Percentiles rank a stretch among this genome's conserved stretches.
phyloP scores from a whole-genome alignment of 306 rosid genomes.

The Cucumis hystrix region DNA sequence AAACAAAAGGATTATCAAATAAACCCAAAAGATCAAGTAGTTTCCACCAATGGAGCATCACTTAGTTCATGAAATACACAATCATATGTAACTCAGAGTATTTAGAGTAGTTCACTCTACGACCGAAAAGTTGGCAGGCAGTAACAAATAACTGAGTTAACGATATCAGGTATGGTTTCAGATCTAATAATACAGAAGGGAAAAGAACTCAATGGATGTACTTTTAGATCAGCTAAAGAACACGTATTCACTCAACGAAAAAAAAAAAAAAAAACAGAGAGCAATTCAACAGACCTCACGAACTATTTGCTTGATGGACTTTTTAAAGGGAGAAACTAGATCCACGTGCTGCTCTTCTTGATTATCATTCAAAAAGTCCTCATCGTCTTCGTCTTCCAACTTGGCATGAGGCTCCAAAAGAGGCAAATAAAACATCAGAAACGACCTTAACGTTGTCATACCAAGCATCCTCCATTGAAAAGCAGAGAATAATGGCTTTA shows the following conservation, averaged over 20 bases:
- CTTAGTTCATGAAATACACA: neutral
- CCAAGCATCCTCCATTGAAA: slow-evolving; percentile 40
- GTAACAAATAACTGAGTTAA: neutral
- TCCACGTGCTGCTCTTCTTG: slow-evolving; percentile 26
- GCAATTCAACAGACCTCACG: slow-evolving; percentile 52
- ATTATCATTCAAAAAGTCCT: slow-evolving; percentile 27
- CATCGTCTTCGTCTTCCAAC: slow-evolving; percentile 60
- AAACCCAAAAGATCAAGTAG: neutral
- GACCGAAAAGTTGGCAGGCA: neutral
- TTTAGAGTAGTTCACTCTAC: neutral
- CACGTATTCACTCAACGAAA: neutral
- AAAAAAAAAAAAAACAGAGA: neutral
- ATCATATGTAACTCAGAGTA: neutral
- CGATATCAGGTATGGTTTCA: neutral
- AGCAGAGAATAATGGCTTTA: slow-evolving; percentile 69
- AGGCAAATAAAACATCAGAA: slow-evolving; percentile 63
- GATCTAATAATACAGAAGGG: neutral
- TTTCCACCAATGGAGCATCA: neutral
- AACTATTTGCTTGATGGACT: slow-evolving; percentile 68
- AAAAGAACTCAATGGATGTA: neutral
- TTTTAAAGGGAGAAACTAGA: slow-evolving; percentile 59
- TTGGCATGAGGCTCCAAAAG: slow-evolving; percentile 63
- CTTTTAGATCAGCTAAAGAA: neutral
- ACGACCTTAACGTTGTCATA: slow-evolving; percentile 52
- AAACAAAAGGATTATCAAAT: neutral